Evolutionary conservation across 1,284 basidiomycete genomes (phyloP), one percentile per base, ranked within the genome.

Genomic region (Irpex sp.): DNA sequence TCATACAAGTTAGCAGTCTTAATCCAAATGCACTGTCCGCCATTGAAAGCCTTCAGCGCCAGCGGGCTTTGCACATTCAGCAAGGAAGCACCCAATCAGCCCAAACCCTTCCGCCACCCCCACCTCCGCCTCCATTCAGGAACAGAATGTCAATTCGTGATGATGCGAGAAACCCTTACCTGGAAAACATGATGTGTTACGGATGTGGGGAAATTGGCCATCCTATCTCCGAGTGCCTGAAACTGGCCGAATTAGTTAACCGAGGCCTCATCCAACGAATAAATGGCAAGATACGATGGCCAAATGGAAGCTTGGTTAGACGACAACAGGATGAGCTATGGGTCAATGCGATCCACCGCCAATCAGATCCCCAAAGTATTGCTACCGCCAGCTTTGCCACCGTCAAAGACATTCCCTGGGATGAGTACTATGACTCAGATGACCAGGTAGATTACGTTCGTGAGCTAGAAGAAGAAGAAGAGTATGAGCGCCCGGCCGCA

Each of bases 21-120:
- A 63, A 63, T 36, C 58, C 49, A 4, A 5, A 47, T 11, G 47
- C 59, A 3, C 59, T 59, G 44, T 57, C 59, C 26, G 55, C 59
- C 15, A 19, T 63, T 9, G 34, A 49, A 47, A 56, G 51, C 26
- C 58, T 56, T 40, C 51, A 59, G 36, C 31, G 58, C 5, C 44
- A 36, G 19, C 21, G n/a, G 44, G 34, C 57, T 19, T 26, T 44
- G 15, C 40, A 44, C 26, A 26, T 26, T 26, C 26, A 49, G 15
- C 17, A 36, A 62, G 48, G 56, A 58, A 58, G 8, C 19, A 11
- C 36, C 17, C 26, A 57, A 5, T 15, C 31, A 26, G 13, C 31
- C 6, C 19, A 11, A 21, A 51, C 17, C 54, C 7, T 31, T 34
- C 7, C 40, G 8, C 2, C 51, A 47, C 59, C 59, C 13, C 59